These are phyloP conservation scores for Alternaria alternata DNA, from an alignment of 2,329 filamentous ascomycete genomes.

Conservation along the genomic window DNA sequence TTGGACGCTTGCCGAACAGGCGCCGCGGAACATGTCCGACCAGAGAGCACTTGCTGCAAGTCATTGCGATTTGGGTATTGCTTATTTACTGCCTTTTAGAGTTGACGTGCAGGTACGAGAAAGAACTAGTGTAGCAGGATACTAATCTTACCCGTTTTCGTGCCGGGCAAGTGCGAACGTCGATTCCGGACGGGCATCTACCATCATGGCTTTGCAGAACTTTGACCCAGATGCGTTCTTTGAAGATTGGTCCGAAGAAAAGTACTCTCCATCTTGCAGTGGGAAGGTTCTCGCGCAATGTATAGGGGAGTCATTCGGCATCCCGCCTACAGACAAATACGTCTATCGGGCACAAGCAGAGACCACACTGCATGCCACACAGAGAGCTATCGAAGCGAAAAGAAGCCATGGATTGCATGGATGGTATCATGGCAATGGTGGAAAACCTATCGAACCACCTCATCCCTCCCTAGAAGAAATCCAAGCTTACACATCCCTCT, in stretches of 20 bases:
- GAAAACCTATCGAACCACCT: slow-evolving; percentile 41
- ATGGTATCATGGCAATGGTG: slow-evolving; percentile 59
- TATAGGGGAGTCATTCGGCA: slow-evolving; percentile 58
- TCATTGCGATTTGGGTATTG: neutral
- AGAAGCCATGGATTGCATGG: slow-evolving; percentile 57
- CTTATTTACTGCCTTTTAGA: slow-evolving; percentile 14
- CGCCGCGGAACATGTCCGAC: slow-evolving; percentile 9
- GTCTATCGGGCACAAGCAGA: slow-evolving; percentile 61
- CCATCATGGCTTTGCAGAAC: slow-evolving; percentile 33
- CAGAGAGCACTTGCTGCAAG: neutral
- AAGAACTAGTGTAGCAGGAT: neutral
- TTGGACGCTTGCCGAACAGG: slow-evolving; percentile 29
- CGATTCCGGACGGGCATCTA: neutral
- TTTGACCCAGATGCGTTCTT: slow-evolving; percentile 60
- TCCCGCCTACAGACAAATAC: slow-evolving; percentile 57
- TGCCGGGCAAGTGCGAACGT: neutral
- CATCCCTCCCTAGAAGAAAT: slow-evolving; percentile 60
- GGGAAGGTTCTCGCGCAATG: slow-evolving; percentile 52
- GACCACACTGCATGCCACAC: slow-evolving; percentile 60
- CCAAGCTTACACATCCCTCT: slow-evolving; percentile 72
- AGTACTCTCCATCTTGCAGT: slow-evolving; percentile 35
- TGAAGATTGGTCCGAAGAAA: slow-evolving; percentile 52
- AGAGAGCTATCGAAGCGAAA: slow-evolving; percentile 59
- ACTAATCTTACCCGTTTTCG: neutral
- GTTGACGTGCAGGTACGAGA: slow-evolving; percentile 3